Conservation (phyloP, 2,329 filamentous ascomycete species). For the Sporothrix sp. region DNA sequence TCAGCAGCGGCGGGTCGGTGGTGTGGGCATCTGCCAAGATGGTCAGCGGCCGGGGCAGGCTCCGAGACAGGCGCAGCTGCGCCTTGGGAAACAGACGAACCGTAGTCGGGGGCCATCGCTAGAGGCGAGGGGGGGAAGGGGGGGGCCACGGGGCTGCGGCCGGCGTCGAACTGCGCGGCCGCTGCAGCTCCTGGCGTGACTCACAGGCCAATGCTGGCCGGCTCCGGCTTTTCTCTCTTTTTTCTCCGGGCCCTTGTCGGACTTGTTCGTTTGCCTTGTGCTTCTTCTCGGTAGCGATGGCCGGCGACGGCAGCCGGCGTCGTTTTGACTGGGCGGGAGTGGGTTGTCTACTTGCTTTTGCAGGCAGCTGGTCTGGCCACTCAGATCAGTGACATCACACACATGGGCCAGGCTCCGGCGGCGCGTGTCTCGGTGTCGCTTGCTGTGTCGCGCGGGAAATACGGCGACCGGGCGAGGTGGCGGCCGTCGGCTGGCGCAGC, state of each 20-base stretch:
- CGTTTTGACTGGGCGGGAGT: not conserved
- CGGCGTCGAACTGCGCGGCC: slow-evolving; percentile 4
- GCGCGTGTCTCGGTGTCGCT: too few species aligned
- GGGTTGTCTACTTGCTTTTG: not conserved
- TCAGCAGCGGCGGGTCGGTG: slow-evolving; percentile 71
- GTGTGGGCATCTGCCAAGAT: slow-evolving; percentile 31
- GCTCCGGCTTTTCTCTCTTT: too few species aligned
- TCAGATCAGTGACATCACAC: slow-evolving; percentile 12
- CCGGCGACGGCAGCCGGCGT: not conserved
- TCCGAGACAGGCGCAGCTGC: too few species aligned
- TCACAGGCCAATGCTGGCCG: too few species aligned
- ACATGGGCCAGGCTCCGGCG: slow-evolving; percentile 7
- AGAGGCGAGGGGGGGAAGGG: not conserved
- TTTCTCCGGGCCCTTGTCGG: not conserved
- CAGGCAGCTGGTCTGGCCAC: not conserved
- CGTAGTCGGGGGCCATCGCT: slow-evolving; percentile 1
- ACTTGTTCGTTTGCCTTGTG: not conserved
- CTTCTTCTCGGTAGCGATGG: not conserved
- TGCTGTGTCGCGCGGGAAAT: not conserved
- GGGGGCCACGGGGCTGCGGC: not conserved
- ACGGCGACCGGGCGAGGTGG: not conserved
- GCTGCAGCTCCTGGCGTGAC: not conserved
- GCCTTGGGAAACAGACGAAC: not conserved
- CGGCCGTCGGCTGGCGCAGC: not conserved
- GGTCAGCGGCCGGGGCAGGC: too few species aligned